Conservation (phyloP, 192 early-diverging fungal genomes). For the Spinellus fusiger region DNA sequence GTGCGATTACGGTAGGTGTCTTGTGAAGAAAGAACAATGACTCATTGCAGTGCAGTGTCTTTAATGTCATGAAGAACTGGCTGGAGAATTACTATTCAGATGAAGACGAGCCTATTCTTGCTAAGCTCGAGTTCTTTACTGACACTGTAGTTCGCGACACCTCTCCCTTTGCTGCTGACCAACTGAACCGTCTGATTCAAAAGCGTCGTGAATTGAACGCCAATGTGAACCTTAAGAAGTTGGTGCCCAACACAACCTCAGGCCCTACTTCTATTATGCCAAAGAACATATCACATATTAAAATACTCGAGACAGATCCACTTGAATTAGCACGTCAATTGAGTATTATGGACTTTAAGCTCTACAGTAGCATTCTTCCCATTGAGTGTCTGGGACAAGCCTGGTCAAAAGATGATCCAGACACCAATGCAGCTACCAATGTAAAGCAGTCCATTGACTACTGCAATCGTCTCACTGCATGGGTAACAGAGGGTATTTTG, state of each 20-base stretch:
- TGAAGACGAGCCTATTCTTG: constrained; percentile 66
- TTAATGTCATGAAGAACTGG: constrained; percentile 94
- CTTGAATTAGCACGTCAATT: constrained; percentile 91
- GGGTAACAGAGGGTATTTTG: constrained; percentile 82
- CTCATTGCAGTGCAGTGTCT: constrained; percentile 55
- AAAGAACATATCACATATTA: constrained; percentile 67
- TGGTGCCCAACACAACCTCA: constrained; percentile 58
- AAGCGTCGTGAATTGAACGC: constrained; percentile 46
- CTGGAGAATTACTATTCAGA: constrained; percentile 86
- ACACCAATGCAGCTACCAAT: constrained; percentile 67
- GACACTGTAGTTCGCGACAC: constrained; percentile 65
- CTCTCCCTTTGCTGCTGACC: constrained; percentile 61
- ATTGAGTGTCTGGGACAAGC: constrained; percentile 87
- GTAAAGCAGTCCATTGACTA: constrained; percentile 81
- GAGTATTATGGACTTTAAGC: constrained; percentile 78
- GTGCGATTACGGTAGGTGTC: constrained; percentile 62
- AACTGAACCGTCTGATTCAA: constrained; percentile 73
- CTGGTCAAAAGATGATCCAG: constrained; percentile 62
- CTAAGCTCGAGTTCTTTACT: constrained; percentile 65
- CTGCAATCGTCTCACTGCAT: constrained; percentile 80
- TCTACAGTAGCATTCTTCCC: constrained; percentile 79
- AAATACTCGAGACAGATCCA: constrained; percentile 84
- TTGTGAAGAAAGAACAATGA: background rate
- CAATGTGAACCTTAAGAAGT: constrained; percentile 50
- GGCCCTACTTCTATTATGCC: constrained; percentile 80